phyloP scores from a whole-genome alignment of 2,329 filamentous ascomycete genomes.

The Phialophora chinensis region DNA sequence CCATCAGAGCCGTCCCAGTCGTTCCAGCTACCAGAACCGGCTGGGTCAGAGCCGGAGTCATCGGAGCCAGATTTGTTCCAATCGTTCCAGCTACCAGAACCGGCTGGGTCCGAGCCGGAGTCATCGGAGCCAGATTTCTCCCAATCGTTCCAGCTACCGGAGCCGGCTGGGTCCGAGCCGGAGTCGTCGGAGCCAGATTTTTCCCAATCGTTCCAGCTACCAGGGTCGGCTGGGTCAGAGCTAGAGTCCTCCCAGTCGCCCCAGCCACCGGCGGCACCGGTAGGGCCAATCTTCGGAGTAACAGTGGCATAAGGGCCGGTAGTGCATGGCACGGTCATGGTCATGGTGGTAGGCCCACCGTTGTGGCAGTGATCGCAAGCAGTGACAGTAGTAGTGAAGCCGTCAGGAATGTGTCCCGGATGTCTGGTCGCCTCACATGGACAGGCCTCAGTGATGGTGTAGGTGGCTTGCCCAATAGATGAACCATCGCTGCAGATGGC shows the following conservation, averaged over 20 bases:
- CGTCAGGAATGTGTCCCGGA: constrained; percentile 29
- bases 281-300: constrained; percentile 28
- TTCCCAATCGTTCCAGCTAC: too few species aligned
- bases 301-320: constrained; percentile 37
- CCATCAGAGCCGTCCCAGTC: constrained; percentile 29
- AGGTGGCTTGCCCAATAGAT: constrained; percentile 39
- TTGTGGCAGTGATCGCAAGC: constrained; percentile 34
- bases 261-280: background rate
- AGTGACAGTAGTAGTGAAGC: constrained; percentile 38
- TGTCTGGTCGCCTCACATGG: constrained; percentile 35
- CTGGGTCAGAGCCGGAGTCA: too few species aligned
- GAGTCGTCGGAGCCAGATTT: too few species aligned
- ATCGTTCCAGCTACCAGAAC: too few species aligned
- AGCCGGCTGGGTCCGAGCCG: too few species aligned
- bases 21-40: too few species aligned
- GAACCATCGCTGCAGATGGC: constrained; percentile 39
- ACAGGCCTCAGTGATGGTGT: constrained; percentile 45
- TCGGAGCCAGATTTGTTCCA: too few species aligned
- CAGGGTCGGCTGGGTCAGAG: too few species aligned
- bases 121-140: too few species aligned
- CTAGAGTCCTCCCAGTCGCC: too few species aligned
- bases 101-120: too few species aligned
- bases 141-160: too few species aligned
- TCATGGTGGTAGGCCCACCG: constrained; percentile 35
- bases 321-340: constrained; percentile 36